Evolutionary conservation across 202 grass and related monocot genomes (phyloP).

Genomic region (Digitaria exilis): DNA sequence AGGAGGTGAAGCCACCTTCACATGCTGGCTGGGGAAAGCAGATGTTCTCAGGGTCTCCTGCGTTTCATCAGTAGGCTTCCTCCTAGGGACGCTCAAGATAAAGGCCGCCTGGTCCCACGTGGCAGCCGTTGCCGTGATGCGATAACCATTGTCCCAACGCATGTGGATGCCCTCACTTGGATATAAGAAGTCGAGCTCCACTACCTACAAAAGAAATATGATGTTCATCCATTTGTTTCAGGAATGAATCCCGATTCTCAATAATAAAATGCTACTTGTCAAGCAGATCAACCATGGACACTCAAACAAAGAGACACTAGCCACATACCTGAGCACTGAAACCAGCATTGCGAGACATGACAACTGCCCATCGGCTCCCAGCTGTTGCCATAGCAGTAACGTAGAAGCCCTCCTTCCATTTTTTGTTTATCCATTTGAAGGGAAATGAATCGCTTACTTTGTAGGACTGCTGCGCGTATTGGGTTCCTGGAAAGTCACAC

Average conservation of each 20-base stretch:
- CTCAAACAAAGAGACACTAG: conserved; percentile 34
- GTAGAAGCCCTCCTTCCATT: conserved; percentile 98
- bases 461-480: conserved; percentile 91
- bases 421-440: conserved; percentile 99
- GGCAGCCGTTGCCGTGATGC: conserved; percentile 90
- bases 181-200: conserved; percentile 98
- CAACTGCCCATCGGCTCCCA: conserved; percentile 84
- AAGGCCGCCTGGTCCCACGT: conserved; percentile 90
- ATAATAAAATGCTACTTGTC: background rate
- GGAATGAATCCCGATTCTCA: background rate
- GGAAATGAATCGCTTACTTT: conserved; percentile 98
- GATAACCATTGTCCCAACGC: conserved; percentile 89
- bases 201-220: conserved; percentile 58
- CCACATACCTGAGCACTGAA: conserved; percentile 76
- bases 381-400: conserved; percentile 96
- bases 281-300: background rate
- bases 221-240: background rate
- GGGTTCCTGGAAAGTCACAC: conserved; percentile 63
- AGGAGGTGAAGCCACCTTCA: conserved; percentile 64
- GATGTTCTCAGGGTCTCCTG: conserved; percentile 96
- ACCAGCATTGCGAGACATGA: conserved; percentile 94
- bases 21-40: conserved; percentile 96
- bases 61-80: conserved; percentile 88
- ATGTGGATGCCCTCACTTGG: conserved; percentile 95
- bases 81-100: conserved; percentile 82